Evolutionary conservation across 805 yeast species (phyloP).

Genomic region (Cyberlindnera misumaiensis): DNA sequence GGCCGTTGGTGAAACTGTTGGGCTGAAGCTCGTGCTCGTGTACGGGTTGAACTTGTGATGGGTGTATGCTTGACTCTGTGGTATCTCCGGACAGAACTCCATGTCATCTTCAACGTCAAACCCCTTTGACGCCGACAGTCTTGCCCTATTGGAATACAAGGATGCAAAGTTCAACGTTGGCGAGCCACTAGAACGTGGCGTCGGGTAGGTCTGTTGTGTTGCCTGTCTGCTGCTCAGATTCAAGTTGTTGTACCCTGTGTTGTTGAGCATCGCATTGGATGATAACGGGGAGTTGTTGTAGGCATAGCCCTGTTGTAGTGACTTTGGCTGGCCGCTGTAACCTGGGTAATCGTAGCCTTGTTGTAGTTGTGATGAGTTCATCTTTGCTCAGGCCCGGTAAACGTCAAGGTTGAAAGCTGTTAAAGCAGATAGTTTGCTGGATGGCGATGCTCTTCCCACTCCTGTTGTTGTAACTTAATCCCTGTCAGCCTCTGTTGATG

Average conservation of each 20-base stretch:
- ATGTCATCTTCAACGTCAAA: slow-evolving; percentile 58
- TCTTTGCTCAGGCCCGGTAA: too few species aligned
- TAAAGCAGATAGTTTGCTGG: too few species aligned
- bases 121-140: slow-evolving; percentile 52
- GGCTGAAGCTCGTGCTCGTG: slow-evolving; percentile 57
- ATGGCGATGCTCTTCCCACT: too few species aligned
- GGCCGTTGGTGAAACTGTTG: slow-evolving; percentile 34
- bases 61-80: slow-evolving; percentile 14
- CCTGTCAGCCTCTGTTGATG: too few species aligned
- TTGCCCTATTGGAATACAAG: slow-evolving; percentile 42
- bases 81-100: slow-evolving; percentile 51
- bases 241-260: slow-evolving; percentile 14
- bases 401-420: too few species aligned
- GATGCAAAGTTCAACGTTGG: slow-evolving; percentile 24
- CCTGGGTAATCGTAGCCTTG: slow-evolving; percentile 7
- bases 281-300: slow-evolving; percentile 13
- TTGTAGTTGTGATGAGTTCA: not conserved
- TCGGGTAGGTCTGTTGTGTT: slow-evolving; percentile 11
- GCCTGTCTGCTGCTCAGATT: slow-evolving; percentile 16
- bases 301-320: slow-evolving; percentile 9
- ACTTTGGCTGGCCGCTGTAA: slow-evolving; percentile 8
- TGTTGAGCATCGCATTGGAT: slow-evolving; percentile 9
- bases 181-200: slow-evolving; percentile 16
- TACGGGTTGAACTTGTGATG: slow-evolving; percentile 59
- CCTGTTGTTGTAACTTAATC: too few species aligned